Conservation (phyloP, 2,329 filamentous ascomycete species). For the Alternaria sp. region DNA sequence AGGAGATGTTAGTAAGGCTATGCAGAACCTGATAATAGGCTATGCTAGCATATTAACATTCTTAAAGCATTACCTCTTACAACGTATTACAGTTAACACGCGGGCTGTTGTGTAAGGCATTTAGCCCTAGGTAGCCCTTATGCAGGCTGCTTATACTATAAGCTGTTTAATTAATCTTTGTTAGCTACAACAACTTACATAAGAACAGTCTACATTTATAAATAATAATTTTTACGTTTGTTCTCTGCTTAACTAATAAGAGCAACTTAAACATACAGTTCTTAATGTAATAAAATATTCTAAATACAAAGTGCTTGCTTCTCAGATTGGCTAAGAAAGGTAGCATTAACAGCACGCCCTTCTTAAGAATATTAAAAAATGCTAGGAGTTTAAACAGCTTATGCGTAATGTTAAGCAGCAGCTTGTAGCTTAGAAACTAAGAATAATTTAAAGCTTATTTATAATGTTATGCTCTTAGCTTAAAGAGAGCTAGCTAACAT, state of each 20-base stretch:
- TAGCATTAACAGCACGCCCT: slow-evolving; percentile 13
- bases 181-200: slow-evolving; percentile 23
- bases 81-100: slow-evolving; percentile 24
- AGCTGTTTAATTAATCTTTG: slow-evolving; percentile 27
- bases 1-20: slow-evolving; percentile 42
- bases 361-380: slow-evolving; percentile 7
- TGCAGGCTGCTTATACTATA: slow-evolving; percentile 30
- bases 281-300: slow-evolving; percentile 23
- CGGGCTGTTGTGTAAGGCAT: slow-evolving; percentile 25
- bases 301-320: slow-evolving; percentile 27
- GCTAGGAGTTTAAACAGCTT: slow-evolving; percentile 20
- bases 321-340: slow-evolving; percentile 23
- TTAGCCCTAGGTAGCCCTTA: slow-evolving; percentile 19
- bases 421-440: slow-evolving; percentile 24
- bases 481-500: slow-evolving; percentile 11
- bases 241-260: slow-evolving; percentile 20
- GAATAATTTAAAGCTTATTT: slow-evolving; percentile 9
- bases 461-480: slow-evolving; percentile 14
- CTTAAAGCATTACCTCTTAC: slow-evolving; percentile 22
- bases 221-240: slow-evolving; percentile 23
- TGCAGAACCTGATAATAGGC: slow-evolving; percentile 47
- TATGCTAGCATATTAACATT: slow-evolving; percentile 10
- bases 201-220: slow-evolving; percentile 26
- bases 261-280: slow-evolving; percentile 24
- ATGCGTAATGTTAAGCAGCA: slow-evolving; percentile 28